Percentiles rank a stretch among this genome's conserved stretches.
phyloP scores from a whole-genome alignment of 345 rosid species.

The Combretum micranthum region DNA sequence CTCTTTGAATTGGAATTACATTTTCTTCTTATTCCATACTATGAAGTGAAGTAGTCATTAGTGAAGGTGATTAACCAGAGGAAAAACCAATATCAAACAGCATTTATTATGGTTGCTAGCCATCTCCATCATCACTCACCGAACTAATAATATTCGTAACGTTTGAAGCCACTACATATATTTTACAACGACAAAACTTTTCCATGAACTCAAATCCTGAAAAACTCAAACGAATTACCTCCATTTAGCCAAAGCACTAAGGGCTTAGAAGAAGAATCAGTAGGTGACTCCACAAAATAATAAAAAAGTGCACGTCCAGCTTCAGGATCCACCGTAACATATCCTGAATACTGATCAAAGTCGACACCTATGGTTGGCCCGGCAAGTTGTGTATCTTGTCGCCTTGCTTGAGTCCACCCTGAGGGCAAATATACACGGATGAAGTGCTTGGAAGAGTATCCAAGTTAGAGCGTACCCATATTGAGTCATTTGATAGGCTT shows the following conservation, averaged over 20 bases:
- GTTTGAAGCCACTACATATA: no score
- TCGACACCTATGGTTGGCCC: slow-evolving; percentile 31
- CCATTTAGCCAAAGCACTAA: slow-evolving; percentile 36
- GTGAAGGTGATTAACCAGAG: no score
- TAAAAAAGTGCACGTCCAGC: slow-evolving; percentile 29
- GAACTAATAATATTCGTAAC: no score
- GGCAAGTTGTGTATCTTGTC: slow-evolving; percentile 26
- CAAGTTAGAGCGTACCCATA: no score
- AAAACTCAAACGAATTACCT: slow-evolving; percentile 9
- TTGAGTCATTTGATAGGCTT: no score
- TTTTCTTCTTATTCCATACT: no score
- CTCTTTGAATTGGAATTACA: no score
- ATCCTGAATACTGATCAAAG: slow-evolving; percentile 32
- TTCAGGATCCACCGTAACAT: slow-evolving; percentile 25
- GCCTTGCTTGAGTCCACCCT: slow-evolving; percentile 15
- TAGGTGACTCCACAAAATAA: slow-evolving; percentile 32
- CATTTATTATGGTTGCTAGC: no score
- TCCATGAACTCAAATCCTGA: background rate
- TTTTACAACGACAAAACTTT: background rate
- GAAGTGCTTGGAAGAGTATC: background rate
- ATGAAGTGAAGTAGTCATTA: no score
- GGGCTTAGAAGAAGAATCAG: slow-evolving; percentile 30
- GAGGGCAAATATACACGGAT: slow-evolving; percentile 17
- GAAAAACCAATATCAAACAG: no score
- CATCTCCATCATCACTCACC: no score